Base-by-base conservation (phyloP, 768 basidiomycete species). In the Hericium erinaceus region DNA sequence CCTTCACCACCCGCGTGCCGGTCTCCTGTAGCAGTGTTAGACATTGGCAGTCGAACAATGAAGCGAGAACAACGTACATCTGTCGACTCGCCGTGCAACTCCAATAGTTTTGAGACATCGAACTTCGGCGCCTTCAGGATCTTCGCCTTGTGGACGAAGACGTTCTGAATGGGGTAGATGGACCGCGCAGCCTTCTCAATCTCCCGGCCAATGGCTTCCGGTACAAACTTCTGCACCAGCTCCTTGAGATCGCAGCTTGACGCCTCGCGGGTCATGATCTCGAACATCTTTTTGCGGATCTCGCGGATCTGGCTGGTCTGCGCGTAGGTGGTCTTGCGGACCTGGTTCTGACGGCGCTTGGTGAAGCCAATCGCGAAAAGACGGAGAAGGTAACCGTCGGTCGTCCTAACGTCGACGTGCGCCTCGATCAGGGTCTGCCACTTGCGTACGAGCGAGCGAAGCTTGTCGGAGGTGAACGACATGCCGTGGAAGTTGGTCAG, bases 401-500 rank as follows among this genome's bases (percentile, higher is more conserved):
- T 95, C 58, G 97, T 99, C 80, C 94, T 94, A 67, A 99, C 94
- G 70, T 99, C 97, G 71, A 98, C 90, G 73, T 94, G 91, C 40
- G 97, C 97, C 77, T 98, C 97, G 68, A 99, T 95, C 69, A 98
- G 89, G 18, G 95, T 85, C 77, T 98, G 97, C 97, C 97, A 99
- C 78, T 98, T 99, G 74, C 95, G 92, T 67, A 99, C 97, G 69
- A 99, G 94, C 53, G 97, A 98, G 57, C 97, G 94, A 64, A 98
- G 87, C 77, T 98, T 98, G 85, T 99, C 97, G 58, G 95, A 97
- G 61, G 97, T 98, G 79, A 99, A 98, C 79, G 95, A 92, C 95
- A 99, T 98, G 73, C 97, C 97, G 75, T 95, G 90, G 91, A 99
- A 99, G 77, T 95, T 95, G 73, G 97, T 98, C 57, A 98, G 82